Evolutionary conservation across 108 stramenopile species (phyloP).

Genomic region (Skeletonema costatum): DNA sequence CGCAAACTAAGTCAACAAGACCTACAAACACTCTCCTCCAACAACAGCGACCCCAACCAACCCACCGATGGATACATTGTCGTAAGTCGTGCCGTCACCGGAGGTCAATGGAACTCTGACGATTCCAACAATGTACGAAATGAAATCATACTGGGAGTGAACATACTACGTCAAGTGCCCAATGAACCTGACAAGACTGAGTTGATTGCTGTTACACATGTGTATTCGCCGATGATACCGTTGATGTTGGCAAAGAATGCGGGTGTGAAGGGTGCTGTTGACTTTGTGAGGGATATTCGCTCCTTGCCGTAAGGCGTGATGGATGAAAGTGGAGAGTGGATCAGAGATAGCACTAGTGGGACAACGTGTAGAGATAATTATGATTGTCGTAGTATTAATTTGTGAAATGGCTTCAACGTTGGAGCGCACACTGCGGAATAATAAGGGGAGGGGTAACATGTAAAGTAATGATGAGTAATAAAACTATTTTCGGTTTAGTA

Average conservation of each 20-base stretch:
- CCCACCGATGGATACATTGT: conserved; percentile 63
- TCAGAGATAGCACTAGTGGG: no score
- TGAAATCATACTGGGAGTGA: conserved; percentile 88
- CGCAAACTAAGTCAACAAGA: conserved; percentile 43
- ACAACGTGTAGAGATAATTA: no score
- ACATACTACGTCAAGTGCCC: conserved; percentile 60
- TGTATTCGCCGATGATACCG: conserved; percentile 75
- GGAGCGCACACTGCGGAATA: no score
- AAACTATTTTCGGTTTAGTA: no score
- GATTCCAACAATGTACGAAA: conserved; percentile 29
- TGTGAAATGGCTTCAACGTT: no score
- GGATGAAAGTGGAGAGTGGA: no score
- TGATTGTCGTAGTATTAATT: no score
- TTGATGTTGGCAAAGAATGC: conserved; percentile 67
- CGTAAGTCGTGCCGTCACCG: conserved; percentile 77
- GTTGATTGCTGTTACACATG: conserved; percentile 82
- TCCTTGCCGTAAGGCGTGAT: conserved; percentile 18
- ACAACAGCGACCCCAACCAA: not conserved
- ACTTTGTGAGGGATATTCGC: conserved; percentile 86
- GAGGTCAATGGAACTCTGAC: conserved; percentile 34
- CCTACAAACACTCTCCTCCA: not conserved
- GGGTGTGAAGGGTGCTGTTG: conserved; percentile 78
- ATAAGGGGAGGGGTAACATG: no score
- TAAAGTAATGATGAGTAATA: no score
- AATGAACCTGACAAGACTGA: conserved; percentile 61